These are phyloP conservation scores for Parathielavia appendiculata DNA, from an alignment of 495 filamentous ascomycete genomes.

Conservation along the genomic window DNA sequence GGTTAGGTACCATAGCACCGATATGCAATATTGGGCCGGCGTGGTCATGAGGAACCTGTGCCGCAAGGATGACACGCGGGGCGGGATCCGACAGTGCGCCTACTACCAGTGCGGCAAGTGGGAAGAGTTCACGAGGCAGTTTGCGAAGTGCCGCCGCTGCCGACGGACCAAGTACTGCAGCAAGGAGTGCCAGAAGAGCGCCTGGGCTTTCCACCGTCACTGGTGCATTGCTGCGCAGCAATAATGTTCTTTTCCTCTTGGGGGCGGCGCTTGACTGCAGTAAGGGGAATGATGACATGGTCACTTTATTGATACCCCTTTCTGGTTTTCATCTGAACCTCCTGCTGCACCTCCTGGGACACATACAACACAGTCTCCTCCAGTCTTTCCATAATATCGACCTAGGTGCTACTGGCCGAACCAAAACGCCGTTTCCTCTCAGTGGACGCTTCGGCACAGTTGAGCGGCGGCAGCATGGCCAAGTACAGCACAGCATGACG, in stretches of 20 bases:
- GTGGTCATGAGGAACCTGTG: constrained; percentile 99
- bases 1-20: constrained; percentile 83
- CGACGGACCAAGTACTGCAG: constrained; percentile 98
- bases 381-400: constrained; percentile 36
- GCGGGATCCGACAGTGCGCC: constrained; percentile 92
- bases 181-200: constrained; percentile 98
- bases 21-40: constrained; percentile 99
- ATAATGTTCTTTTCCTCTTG: constrained; percentile 24
- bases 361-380: constrained; percentile 17
- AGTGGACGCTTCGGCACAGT: background rate
- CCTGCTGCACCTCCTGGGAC: constrained; percentile 18
- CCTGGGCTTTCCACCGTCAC: constrained; percentile 95
- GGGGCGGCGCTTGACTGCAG: background rate
- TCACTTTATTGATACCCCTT: constrained; percentile 34
- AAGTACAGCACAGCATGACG: constrained; percentile 24
- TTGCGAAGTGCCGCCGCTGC: constrained; percentile 95
- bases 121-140: constrained; percentile 93
- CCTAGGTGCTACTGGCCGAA: background rate
- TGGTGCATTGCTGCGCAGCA: constrained; percentile 81
- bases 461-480: constrained; percentile 22
- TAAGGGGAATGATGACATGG: constrained; percentile 15
- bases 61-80: constrained; percentile 89
- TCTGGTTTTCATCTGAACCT: constrained; percentile 2
- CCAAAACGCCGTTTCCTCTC: constrained; percentile 9
- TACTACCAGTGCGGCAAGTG: constrained; percentile 97